Evolutionary conservation across 2,329 filamentous ascomycete species (phyloP).

Genomic region (Talaromyces sp.): DNA sequence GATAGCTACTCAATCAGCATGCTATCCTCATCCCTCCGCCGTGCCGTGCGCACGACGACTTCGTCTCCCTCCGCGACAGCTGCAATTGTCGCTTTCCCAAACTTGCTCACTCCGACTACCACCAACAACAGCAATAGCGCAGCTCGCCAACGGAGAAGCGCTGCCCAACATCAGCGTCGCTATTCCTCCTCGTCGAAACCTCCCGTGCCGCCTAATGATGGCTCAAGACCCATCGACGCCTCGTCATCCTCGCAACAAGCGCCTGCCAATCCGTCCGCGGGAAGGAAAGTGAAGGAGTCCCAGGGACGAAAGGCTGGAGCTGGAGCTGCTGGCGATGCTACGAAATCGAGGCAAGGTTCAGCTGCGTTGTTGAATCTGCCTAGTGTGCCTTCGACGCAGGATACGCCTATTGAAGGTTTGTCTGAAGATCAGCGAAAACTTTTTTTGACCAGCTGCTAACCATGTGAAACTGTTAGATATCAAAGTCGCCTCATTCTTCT

Average conservation of each 20-base stretch:
- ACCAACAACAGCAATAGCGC: constrained; percentile 29
- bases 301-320: constrained; percentile 3
- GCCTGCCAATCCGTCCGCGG: constrained; percentile 26
- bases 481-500: constrained; percentile 89
- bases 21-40: constrained; percentile 49
- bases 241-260: constrained; percentile 27
- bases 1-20: constrained; percentile 28
- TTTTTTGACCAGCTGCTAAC: constrained; percentile 35
- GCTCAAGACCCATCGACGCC: constrained; percentile 42
- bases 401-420: constrained; percentile 50
- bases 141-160: neutral
- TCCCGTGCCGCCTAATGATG: constrained; percentile 47
- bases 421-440: constrained; percentile 11
- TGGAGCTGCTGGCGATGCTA: constrained; percentile 24
- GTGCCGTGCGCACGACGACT: constrained; percentile 39
- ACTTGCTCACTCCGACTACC: constrained; percentile 31
- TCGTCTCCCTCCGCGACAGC: constrained; percentile 11
- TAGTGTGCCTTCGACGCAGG: constrained; percentile 51
- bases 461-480: constrained; percentile 50
- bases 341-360: constrained; percentile 37
- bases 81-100: constrained; percentile 31
- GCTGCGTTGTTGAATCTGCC: constrained; percentile 46
- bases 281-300: constrained; percentile 35
- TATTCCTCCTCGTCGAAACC: constrained; percentile 53
- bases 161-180: constrained; percentile 40